Evolutionary conservation across 2,329 filamentous ascomycete species (phyloP).

Genomic region (Stachybotrys elegans): DNA sequence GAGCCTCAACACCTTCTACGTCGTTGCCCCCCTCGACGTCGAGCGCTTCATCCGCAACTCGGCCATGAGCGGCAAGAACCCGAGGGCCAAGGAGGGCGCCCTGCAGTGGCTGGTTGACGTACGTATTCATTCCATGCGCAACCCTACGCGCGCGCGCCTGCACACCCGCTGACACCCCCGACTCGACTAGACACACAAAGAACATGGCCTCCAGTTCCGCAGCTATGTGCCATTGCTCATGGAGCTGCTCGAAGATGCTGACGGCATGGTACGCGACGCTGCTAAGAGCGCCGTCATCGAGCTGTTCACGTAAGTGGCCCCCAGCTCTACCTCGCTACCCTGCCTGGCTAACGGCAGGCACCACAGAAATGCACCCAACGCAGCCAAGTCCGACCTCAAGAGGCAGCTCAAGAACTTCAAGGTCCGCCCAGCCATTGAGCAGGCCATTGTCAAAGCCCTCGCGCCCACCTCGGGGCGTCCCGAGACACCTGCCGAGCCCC

Average conservation of each 20-base stretch:
- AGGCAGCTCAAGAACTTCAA: conserved; percentile 78
- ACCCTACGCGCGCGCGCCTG: not conserved
- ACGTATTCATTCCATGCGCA: conserved; percentile 9
- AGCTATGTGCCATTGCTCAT: conserved; percentile 78
- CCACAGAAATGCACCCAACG: conserved; percentile 65
- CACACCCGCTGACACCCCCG: not conserved
- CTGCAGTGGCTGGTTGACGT: conserved; percentile 83
- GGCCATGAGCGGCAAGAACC: conserved; percentile 74
- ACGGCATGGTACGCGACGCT: conserved; percentile 78
- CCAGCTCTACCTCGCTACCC: not conserved
- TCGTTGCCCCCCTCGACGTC: conserved; percentile 63
- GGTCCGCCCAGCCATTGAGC: conserved; percentile 80
- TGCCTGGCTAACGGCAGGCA: not conserved
- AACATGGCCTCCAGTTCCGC: conserved; percentile 75
- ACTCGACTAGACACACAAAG: conserved; percentile 65
- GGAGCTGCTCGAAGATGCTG: conserved; percentile 83
- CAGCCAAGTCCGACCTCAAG: conserved; percentile 84
- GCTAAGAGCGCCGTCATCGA: conserved; percentile 82
- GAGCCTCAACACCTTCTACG: conserved; percentile 73
- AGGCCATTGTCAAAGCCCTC: conserved; percentile 73
- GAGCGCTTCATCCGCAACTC: conserved; percentile 75
- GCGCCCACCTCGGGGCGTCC: conserved; percentile 44
- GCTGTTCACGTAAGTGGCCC: conserved; percentile 63
- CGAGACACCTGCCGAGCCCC: conserved; percentile 32
- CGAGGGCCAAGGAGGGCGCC: conserved; percentile 76